Evolutionary conservation across 2,329 filamentous ascomycete species (phyloP), one percentile per base, ranked within the genome.

Genomic region (Graphilbum sp.): DNA sequence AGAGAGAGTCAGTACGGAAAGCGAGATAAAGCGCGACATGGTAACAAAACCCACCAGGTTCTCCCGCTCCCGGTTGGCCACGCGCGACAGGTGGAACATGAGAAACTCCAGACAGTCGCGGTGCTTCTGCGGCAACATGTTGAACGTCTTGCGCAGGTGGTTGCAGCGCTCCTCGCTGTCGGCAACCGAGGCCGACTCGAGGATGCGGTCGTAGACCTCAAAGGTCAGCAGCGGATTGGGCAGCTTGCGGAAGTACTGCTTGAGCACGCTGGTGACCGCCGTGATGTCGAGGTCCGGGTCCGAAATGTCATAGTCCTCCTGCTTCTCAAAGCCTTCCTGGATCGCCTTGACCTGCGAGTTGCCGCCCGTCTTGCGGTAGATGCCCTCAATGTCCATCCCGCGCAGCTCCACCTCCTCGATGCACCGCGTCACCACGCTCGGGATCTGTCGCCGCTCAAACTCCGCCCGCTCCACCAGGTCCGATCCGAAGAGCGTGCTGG

Each of bases 351-450:
- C 81, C 55, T 92, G 85, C 9, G 83, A 85, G 50, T 81, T 86
- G 47, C 87, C 90, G 41, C 90, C 90, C 36, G 87, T 94, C 67
- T 98, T 98, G 52, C 90, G 78, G 62, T 98, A 98, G 49, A 98
- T 93, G 45, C 90, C 90, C 61, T 96, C 90, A 48, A 92, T 74
- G 50, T 96, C 87, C 84, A 98, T 94, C 59, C 88, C 90, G 54
- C 90, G 78, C 18, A 90, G 63, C 57, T 98, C 90, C 30, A 98
- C 90, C 59, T 98, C 88, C 54, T 94, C 84, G 47, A 98, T 93
- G 58, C 90, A 98, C 35, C 86, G 80, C 35, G 77, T 88, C 32
- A 98, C 83, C 21, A 98, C 83, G 45, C 76, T 79, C 35, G 90
- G 90, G 44, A 98, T 88, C 50, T 88, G 77, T 38, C 82, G 78